Conservation (phyloP, 495 filamentous ascomycete species). For the Massariosphaeria phaeospora region DNA sequence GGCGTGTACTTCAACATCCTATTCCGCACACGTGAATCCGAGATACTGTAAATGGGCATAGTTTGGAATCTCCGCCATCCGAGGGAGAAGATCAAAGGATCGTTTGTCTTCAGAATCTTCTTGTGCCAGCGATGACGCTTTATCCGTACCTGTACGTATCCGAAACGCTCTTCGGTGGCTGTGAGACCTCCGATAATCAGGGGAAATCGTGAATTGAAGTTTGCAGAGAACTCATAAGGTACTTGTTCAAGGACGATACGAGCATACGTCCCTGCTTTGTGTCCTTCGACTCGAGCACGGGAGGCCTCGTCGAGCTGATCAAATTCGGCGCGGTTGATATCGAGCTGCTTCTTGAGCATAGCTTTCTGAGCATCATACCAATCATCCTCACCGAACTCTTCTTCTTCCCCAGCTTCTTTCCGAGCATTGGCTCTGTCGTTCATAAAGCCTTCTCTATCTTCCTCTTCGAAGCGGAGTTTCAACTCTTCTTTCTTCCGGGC, state of each 20-base stretch:
- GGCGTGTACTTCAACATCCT: constrained; percentile 97
- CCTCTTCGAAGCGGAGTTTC: constrained; percentile 90
- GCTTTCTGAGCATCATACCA: constrained; percentile 99
- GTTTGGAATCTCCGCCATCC: constrained; percentile 97
- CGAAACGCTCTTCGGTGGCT: constrained; percentile 89
- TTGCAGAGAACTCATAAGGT: constrained; percentile 83
- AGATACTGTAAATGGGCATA: constrained; percentile 88
- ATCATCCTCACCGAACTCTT: constrained; percentile 90
- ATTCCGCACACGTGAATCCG: constrained; percentile 85
- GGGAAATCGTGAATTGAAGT: constrained; percentile 79
- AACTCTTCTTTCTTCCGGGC: constrained; percentile 90
- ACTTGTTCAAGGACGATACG: constrained; percentile 83
- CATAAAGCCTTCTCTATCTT: constrained; percentile 87
- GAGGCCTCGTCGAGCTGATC: constrained; percentile 75
- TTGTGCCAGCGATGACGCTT: constrained; percentile 98
- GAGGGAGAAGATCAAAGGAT: constrained; percentile 92
- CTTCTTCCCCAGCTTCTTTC: constrained; percentile 55
- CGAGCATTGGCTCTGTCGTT: constrained; percentile 75
- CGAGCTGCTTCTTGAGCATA: constrained; percentile 83
- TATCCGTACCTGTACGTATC: constrained; percentile 91
- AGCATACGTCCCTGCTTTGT: constrained; percentile 88
- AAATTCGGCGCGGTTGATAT: constrained; percentile 92
- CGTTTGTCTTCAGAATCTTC: constrained; percentile 95
- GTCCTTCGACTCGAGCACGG: constrained; percentile 77
- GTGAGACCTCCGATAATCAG: constrained; percentile 85